Evolutionary conservation across 352 stramenopile genomes (phyloP).

Genomic region (Peronosclerospora sorghi): DNA sequence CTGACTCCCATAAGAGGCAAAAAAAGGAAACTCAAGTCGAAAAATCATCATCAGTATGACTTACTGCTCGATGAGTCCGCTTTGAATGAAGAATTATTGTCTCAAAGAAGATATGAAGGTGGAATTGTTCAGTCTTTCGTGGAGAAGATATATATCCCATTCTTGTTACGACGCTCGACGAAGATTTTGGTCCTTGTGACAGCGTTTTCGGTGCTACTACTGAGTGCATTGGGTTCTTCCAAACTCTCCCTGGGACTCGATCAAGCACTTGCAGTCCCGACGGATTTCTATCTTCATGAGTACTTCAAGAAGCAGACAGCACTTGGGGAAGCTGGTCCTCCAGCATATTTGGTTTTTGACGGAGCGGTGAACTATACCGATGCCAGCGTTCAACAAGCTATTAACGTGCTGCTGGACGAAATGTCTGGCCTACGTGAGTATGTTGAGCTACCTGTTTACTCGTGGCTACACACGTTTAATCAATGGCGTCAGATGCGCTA

Average conservation of each 20-base stretch:
- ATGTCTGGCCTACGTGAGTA: conserved; percentile 66
- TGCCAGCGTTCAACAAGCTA: conserved; percentile 26
- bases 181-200: conserved; percentile 49
- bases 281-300: conserved; percentile 82
- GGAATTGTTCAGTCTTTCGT: conserved; percentile 53
- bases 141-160: conserved; percentile 51
- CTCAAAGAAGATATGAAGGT: background rate
- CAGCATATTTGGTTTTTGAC: conserved; percentile 76
- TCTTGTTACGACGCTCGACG: conserved; percentile 43
- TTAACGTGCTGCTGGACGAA: conserved; percentile 63
- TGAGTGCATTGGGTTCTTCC: conserved; percentile 45
- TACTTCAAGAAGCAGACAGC: conserved; percentile 84
- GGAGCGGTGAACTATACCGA: conserved; percentile 63
- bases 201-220: conserved; percentile 16
- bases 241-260: conserved; percentile 79
- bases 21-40: conserved; percentile 12
- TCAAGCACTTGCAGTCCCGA: conserved; percentile 79
- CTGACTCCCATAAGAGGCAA: conserved; percentile 6
- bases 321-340: conserved; percentile 73
- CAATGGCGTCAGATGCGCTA: conserved; percentile 80
- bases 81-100: background rate
- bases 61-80: conserved; percentile 15
- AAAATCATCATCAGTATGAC: conserved; percentile 18
- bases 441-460: conserved; percentile 77
- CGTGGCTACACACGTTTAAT: conserved; percentile 83